Evolutionary conservation across 805 yeast genomes (phyloP), one percentile per base, ranked within the genome.

Genomic region (Ogataea trehalophila): DNA sequence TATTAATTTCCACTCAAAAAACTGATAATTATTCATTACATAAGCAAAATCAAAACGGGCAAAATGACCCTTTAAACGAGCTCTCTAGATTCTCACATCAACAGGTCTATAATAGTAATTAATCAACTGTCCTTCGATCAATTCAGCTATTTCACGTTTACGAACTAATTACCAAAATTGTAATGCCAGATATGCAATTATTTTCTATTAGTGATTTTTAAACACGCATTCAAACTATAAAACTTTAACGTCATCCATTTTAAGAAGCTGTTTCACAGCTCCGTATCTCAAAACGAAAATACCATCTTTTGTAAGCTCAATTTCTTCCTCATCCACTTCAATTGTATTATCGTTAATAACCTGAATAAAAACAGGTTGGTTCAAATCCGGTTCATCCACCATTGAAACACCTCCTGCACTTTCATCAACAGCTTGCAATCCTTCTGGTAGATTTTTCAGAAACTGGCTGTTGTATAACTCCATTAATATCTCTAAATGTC

Each of bases 361-460:
- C 41, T 78, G 73, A 11, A 91, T 71, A 57, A 89, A 90, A 1
- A 94, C 97, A 6, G 94, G 87, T 49, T 74, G 77, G 52, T 85
- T 76, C 60, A 86, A 55, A 42, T 87, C 87, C 0, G 98, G 98
- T 50, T 74, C 75, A 15, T 81, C 85, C 2, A 92, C 72, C 98
- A 94, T 91, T 8, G 79, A 72, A 14, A 83, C 62, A 14, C 77
- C 79, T 23, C 84, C 87, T 13, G 80, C 74, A 2, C 77, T 77
- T 54, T 89, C 97, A 58, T 90, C 95, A 48, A 94, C 70, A 5
- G 82, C 79, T 42, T 85, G 89, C 43, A 89, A 67, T 37, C 75
- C 73, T 17, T 72, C 76, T 0, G 97, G 97, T 54, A 91, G 67
- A 46, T 77, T 74, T 48, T 73, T 71, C 47, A 92, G 68, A 55